These are phyloP conservation scores for Aspergillus olivimuriae DNA, from an alignment of 495 filamentous ascomycete genomes.

Conservation along the genomic window DNA sequence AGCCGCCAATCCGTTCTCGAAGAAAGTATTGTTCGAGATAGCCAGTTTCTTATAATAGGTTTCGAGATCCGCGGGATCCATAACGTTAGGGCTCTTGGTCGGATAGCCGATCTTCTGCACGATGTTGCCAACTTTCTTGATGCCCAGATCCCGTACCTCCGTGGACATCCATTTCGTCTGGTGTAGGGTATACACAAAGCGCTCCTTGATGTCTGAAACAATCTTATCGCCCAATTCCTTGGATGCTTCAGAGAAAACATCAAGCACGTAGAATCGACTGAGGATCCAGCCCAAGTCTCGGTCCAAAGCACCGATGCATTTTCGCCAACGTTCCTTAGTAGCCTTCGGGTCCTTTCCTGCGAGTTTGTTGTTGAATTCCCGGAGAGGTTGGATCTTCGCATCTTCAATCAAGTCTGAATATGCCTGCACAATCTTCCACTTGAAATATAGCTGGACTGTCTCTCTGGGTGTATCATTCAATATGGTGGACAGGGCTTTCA, in stretches of 20 bases:
- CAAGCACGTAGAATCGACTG: constrained; percentile 63
- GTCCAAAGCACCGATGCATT: constrained; percentile 54
- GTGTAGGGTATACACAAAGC: constrained; percentile 55
- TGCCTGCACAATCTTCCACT: constrained; percentile 55
- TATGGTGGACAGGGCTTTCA: constrained; percentile 43
- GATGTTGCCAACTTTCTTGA: constrained; percentile 65
- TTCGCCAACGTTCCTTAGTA: constrained; percentile 61
- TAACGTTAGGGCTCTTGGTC: constrained; percentile 57
- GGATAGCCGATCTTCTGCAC: constrained; percentile 71
- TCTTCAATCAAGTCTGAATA: constrained; percentile 49
- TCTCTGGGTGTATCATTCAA: constrained; percentile 42
- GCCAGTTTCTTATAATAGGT: constrained; percentile 52
- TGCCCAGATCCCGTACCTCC: constrained; percentile 53
- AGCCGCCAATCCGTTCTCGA: constrained; percentile 53
- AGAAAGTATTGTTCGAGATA: constrained; percentile 48
- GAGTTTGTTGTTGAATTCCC: constrained; percentile 51
- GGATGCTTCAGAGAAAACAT: constrained; percentile 56
- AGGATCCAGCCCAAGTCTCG: constrained; percentile 49
- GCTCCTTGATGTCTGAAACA: constrained; percentile 60
- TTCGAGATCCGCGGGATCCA: constrained; percentile 49
- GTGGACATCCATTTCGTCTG: constrained; percentile 63
- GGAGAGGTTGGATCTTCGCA: constrained; percentile 50
- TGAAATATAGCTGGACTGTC: constrained; percentile 48
- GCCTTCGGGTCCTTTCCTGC: constrained; percentile 57
- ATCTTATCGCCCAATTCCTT: constrained; percentile 64